A percentile compares a stretch with the other conserved stretches of the same genome.
Conservation (phyloP, 2,329 filamentous ascomycete genomes). For the Arthroderma sp. region DNA sequence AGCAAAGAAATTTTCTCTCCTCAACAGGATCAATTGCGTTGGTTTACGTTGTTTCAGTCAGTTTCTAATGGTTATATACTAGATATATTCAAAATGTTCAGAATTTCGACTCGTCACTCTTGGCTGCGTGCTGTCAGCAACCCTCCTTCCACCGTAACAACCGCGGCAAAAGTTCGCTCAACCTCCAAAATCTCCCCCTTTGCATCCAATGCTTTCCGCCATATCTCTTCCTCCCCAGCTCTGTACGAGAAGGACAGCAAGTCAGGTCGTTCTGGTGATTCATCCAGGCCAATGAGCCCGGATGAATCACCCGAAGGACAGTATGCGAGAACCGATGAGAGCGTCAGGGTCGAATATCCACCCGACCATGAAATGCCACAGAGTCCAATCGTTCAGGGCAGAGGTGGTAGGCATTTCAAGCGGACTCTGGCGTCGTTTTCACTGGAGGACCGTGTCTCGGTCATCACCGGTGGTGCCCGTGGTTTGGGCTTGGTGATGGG, state of each 20-base stretch:
- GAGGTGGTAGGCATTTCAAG: slow-evolving; percentile 70
- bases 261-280: slow-evolving; percentile 6
- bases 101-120: not conserved
- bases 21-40: too few species aligned
- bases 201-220: slow-evolving; percentile 9
- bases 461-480: slow-evolving; percentile 82
- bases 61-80: not conserved
- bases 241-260: slow-evolving; percentile 17
- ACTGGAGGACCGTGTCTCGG: slow-evolving; percentile 65
- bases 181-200: not conserved
- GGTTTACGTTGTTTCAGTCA: not conserved
- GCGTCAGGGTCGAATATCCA: slow-evolving; percentile 66
- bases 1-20: too few species aligned
- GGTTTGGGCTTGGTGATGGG: slow-evolving; percentile 87
- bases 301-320: slow-evolving; percentile 43
- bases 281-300: slow-evolving; percentile 16
- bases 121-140: not conserved
- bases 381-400: slow-evolving; percentile 56
- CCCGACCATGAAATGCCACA: slow-evolving; percentile 59
- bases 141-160: not conserved
- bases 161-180: not conserved
- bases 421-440: slow-evolving; percentile 77
- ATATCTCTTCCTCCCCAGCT: slow-evolving; percentile 19
- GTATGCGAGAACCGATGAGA: slow-evolving; percentile 68
- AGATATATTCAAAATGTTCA: not conserved